Percentiles rank a stretch among this genome's conserved stretches.
phyloP scores from a whole-genome alignment of 768 basidiomycete species.

The Aureoboletus auriporus region DNA sequence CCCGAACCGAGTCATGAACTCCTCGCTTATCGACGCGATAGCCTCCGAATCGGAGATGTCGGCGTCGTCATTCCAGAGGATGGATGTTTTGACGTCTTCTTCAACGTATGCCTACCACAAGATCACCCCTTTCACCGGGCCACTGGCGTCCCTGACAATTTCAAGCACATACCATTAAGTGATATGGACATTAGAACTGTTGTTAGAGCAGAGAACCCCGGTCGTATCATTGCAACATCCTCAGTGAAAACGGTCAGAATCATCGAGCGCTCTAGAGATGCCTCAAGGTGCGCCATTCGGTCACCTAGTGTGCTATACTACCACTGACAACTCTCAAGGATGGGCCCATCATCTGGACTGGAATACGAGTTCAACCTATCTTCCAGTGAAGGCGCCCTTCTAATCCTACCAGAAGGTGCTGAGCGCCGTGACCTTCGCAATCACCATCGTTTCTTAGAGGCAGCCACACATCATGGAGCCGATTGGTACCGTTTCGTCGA shows the following conservation, averaged over 20 bases:
- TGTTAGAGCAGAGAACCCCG: slow-evolving; percentile 1
- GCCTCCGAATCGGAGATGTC: too few relatives aligned
- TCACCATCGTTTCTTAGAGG: slow-evolving; percentile 11
- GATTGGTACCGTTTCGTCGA: slow-evolving; percentile 27
- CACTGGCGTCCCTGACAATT: not conserved
- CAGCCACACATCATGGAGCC: slow-evolving; percentile 15
- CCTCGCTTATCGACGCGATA: too few relatives aligned
- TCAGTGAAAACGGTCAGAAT: not conserved
- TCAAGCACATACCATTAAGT: slow-evolving; percentile 11
- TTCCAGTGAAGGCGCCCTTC: slow-evolving; percentile 23
- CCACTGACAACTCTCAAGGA: not conserved
- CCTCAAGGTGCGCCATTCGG: not conserved
- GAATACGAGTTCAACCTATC: slow-evolving; percentile 9
- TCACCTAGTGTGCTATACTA: not conserved
- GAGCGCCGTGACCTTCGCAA: slow-evolving; percentile 18
- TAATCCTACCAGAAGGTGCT: slow-evolving; percentile 29
- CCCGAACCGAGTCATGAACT: too few relatives aligned
- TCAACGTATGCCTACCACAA: not conserved
- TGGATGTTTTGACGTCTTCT: not conserved
- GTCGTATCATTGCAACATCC: not conserved
- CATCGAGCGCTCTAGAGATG: not conserved
- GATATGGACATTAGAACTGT: slow-evolving; percentile 2
- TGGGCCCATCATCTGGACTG: not conserved
- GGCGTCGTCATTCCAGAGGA: too few relatives aligned
- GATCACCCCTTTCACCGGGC: not conserved